Percentiles rank a stretch among this genome's conserved stretches.
These are phyloP conservation scores for Pestalotiopsis sp. DNA, from an alignment of 2,329 filamentous ascomycete species.

Conservation along the genomic window DNA sequence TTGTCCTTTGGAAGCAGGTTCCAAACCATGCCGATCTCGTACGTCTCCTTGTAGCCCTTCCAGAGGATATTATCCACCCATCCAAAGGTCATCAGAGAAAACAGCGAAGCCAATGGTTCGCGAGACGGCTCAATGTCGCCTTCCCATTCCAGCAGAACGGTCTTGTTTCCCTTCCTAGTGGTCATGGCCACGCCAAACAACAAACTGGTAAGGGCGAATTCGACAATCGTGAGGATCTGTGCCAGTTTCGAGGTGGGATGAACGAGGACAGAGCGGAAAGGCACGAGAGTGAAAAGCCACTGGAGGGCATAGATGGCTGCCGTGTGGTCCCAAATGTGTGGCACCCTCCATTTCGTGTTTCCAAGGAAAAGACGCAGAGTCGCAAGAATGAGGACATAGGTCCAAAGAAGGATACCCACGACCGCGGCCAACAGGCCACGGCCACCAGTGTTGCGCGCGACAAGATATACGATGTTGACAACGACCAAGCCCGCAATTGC, in stretches of 20 bases:
- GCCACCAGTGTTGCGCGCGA: slow-evolving; percentile 59
- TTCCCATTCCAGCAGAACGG: slow-evolving; percentile 85
- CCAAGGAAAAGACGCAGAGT: slow-evolving; percentile 70
- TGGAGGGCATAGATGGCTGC: slow-evolving; percentile 78
- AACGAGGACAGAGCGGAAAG: slow-evolving; percentile 85
- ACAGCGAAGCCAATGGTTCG: slow-evolving; percentile 84
- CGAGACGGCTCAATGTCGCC: slow-evolving; percentile 83
- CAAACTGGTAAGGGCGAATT: slow-evolving; percentile 75
- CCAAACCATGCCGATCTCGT: slow-evolving; percentile 88
- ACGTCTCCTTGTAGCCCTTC: slow-evolving; percentile 82
- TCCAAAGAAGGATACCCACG: slow-evolving; percentile 73
- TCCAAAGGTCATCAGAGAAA: slow-evolving; percentile 83
- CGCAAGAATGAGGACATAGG: slow-evolving; percentile 76
- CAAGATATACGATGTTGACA: slow-evolving; percentile 67
- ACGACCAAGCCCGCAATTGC: slow-evolving; percentile 72
- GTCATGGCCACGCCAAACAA: slow-evolving; percentile 76
- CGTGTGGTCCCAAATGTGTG: slow-evolving; percentile 90
- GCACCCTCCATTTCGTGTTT: slow-evolving; percentile 66
- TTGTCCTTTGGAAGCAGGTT: slow-evolving; percentile 88
- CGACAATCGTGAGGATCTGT: slow-evolving; percentile 66
- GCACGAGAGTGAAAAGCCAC: slow-evolving; percentile 75
- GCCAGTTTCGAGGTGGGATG: slow-evolving; percentile 68
- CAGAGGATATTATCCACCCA: slow-evolving; percentile 92
- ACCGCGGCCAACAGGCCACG: slow-evolving; percentile 62
- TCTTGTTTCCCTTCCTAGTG: slow-evolving; percentile 89